Percentiles rank a stretch among this genome's conserved stretches.
Conservation (phyloP, 257 asterid genomes). For the Ehretia macrophylla region DNA sequence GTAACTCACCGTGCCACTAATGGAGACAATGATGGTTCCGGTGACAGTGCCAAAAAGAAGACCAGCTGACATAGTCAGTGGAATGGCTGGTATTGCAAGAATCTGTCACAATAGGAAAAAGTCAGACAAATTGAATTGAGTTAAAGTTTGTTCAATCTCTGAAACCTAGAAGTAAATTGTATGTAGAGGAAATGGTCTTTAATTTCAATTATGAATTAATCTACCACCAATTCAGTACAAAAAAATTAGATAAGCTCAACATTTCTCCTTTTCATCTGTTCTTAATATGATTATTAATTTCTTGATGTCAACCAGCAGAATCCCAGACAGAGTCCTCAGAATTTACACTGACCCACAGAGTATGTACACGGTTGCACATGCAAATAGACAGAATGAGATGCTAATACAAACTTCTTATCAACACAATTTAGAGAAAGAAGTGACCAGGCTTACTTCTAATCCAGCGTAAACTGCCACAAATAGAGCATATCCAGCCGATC, state of each 20-base stretch:
- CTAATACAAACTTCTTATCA: neutral
- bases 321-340: too few relatives aligned
- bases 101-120: constrained; percentile 41
- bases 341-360: too few relatives aligned
- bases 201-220: too few relatives aligned
- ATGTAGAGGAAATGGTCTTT: too few relatives aligned
- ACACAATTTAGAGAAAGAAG: neutral
- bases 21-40: constrained; percentile 85
- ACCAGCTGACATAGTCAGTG: constrained; percentile 97
- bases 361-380: too few relatives aligned
- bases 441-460: constrained; percentile 68
- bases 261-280: too few relatives aligned
- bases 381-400: too few relatives aligned
- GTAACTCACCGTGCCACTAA: constrained; percentile 87
- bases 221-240: too few relatives aligned
- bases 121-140: neutral
- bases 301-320: too few relatives aligned
- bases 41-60: constrained; percentile 81
- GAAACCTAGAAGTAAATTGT: too few relatives aligned
- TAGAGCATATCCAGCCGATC: constrained; percentile 92
- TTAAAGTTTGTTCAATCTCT: neutral
- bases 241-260: too few relatives aligned
- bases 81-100: constrained; percentile 95
- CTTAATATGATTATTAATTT: too few relatives aligned
- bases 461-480: constrained; percentile 90